These are phyloP conservation scores for Phytophthora tentaculata DNA, from an alignment of 352 stramenopile genomes.

Conservation along the genomic window DNA sequence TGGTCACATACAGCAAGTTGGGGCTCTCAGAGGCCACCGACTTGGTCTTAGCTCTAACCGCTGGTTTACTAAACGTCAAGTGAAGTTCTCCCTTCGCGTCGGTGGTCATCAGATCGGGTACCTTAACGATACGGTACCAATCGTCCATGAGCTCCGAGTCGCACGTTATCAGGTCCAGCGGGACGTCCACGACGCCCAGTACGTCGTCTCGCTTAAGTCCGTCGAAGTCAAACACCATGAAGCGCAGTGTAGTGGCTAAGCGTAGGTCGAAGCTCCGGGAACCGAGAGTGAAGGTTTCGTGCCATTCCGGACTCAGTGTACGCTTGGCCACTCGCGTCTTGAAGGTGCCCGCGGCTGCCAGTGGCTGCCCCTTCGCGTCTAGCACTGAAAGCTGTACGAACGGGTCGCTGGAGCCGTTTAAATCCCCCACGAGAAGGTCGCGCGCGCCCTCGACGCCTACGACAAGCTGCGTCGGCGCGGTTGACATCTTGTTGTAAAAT, in stretches of 20 bases:
- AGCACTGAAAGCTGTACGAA: conserved; percentile 67
- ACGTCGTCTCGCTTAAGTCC: conserved; percentile 65
- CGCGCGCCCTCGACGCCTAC: conserved; percentile 64
- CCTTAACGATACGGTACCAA: conserved; percentile 61
- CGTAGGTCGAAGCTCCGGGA: conserved; percentile 60
- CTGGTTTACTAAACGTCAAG: conserved; percentile 40
- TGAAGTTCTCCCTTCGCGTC: conserved; percentile 69
- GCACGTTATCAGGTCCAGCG: conserved; percentile 52
- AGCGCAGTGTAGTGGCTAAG: conserved; percentile 63
- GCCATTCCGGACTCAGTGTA: conserved; percentile 61
- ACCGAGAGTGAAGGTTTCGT: conserved; percentile 55
- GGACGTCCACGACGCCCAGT: conserved; percentile 72
- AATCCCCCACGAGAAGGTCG: conserved; percentile 65
- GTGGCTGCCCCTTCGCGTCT: conserved; percentile 49
- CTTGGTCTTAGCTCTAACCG: conserved; percentile 21
- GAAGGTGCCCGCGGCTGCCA: conserved; percentile 44
- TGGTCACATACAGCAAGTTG: conserved; percentile 74
- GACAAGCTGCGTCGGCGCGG: conserved; percentile 34
- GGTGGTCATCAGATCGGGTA: conserved; percentile 51
- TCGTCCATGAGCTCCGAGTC: conserved; percentile 36
- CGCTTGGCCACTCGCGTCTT: conserved; percentile 59
- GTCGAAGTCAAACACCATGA: conserved; percentile 66
- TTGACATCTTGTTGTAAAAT: conserved; percentile 16
- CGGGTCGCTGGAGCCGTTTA: conserved; percentile 78
- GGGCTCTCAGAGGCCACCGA: conserved; percentile 32